Evolutionary conservation across 192 early-diverging fungal genomes (phyloP).

Genomic region (Diversispora epigaea): DNA sequence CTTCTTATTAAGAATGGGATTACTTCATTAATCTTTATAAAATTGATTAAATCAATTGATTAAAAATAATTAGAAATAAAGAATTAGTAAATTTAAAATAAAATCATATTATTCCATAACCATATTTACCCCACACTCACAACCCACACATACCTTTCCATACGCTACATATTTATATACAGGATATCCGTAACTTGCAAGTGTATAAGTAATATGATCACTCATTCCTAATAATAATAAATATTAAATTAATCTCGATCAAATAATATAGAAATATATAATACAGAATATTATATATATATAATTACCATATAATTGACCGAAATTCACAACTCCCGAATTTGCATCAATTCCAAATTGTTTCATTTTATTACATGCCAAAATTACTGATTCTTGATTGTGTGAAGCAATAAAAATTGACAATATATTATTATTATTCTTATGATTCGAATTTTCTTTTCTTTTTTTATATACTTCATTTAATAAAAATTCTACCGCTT

Average conservation of each 20-base stretch:
- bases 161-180: conserved; percentile 95
- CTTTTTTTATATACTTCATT: conserved; percentile 45
- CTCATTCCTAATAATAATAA: conserved; percentile 69
- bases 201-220: conserved; percentile 80
- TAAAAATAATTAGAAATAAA: neutral
- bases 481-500: conserved; percentile 71
- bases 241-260: neutral
- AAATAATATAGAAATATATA: neutral
- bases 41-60: neutral
- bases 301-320: conserved; percentile 74
- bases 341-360: conserved; percentile 50
- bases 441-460: conserved; percentile 2
- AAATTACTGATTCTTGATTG: conserved; percentile 77
- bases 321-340: conserved; percentile 78
- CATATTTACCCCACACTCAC: too few species aligned
- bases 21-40: conserved; percentile 68
- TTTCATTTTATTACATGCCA: conserved; percentile 63
- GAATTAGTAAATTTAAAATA: too few species aligned
- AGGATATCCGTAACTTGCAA: conserved; percentile 73
- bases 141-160: conserved; percentile 48
- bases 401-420: conserved; percentile 88
- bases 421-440: conserved; percentile 45
- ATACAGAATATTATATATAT: neutral
- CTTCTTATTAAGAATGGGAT: conserved; percentile 93
- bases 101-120: too few species aligned